These are phyloP conservation scores for Penicillium pulvis DNA, from an alignment of 495 filamentous ascomycete genomes.

Conservation along the genomic window DNA sequence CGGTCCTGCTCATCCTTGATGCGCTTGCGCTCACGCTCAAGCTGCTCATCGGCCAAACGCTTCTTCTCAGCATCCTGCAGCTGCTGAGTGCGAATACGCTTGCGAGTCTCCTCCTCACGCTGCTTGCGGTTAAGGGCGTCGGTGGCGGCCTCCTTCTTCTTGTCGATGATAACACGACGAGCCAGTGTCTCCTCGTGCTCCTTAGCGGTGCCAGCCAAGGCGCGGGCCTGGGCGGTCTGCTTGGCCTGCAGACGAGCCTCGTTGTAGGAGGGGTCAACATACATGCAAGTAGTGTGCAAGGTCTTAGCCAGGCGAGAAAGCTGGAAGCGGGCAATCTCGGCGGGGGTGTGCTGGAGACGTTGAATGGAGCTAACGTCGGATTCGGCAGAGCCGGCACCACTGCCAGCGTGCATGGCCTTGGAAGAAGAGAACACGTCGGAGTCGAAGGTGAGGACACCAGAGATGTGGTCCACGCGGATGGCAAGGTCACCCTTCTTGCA, in stretches of 20 bases:
- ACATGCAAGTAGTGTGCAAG: conserved; percentile 89
- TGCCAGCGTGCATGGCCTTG: conserved; percentile 87
- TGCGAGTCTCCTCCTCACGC: conserved; percentile 86
- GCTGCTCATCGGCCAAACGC: conserved; percentile 86
- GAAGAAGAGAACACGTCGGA: conserved; percentile 97
- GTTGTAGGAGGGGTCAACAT: conserved; percentile 88
- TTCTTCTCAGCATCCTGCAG: conserved; percentile 83
- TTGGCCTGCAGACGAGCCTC: conserved; percentile 76
- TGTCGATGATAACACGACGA: conserved; percentile 87
- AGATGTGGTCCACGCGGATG: conserved; percentile 93
- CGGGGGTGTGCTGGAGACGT: conserved; percentile 93
- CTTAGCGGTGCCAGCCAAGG: conserved; percentile 82
- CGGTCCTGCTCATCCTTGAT: conserved; percentile 87
- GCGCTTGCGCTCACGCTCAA: conserved; percentile 84
- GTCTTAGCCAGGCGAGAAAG: conserved; percentile 88
- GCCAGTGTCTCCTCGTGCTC: conserved; percentile 89
- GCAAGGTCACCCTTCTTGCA: conserved; percentile 99
- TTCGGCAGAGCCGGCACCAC: conserved; percentile 85
- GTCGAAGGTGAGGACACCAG: conserved; percentile 93
- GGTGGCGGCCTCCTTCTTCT: conserved; percentile 92
- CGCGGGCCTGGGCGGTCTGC: conserved; percentile 75
- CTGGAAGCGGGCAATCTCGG: conserved; percentile 96
- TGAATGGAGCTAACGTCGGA: conserved; percentile 83
- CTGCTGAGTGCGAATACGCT: conserved; percentile 80
- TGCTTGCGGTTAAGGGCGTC: conserved; percentile 82